Evolutionary conservation across 441 rosid genomes (phyloP).

Genomic region (Lepidium campestre): DNA sequence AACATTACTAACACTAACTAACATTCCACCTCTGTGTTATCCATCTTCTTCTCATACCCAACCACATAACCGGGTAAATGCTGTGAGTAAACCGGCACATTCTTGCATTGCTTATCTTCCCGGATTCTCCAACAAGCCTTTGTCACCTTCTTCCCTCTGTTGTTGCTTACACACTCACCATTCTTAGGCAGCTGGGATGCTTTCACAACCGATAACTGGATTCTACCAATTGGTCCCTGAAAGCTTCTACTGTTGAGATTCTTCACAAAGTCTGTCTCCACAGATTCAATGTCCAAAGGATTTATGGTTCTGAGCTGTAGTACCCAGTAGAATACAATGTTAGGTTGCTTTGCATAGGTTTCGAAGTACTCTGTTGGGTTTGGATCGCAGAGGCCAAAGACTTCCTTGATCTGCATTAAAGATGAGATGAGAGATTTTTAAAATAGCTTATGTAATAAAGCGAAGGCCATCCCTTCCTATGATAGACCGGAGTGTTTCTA

Average conservation of each 20-base stretch:
- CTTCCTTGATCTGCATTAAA: constrained; percentile 39
- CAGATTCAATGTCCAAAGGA: constrained; percentile 26
- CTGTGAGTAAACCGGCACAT: constrained; percentile 31
- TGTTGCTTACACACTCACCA: constrained; percentile 12
- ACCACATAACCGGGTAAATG: constrained; percentile 40
- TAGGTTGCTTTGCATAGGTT: constrained; percentile 26
- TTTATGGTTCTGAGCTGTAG: constrained; percentile 29
- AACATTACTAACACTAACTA: constrained; percentile 8
- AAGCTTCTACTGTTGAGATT: constrained; percentile 30
- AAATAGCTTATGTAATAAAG: neutral
- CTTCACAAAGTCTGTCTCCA: constrained; percentile 37
- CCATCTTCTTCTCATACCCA: constrained; percentile 24
- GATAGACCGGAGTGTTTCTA: neutral
- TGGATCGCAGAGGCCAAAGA: constrained; percentile 44
- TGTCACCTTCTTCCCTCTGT: constrained; percentile 26
- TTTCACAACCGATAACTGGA: constrained; percentile 39
- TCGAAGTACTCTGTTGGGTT: constrained; percentile 46
- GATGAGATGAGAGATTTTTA: neutral
- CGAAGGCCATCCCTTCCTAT: neutral
- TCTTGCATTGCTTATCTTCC: constrained; percentile 31
- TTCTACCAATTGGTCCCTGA: constrained; percentile 29
- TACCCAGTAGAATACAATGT: constrained; percentile 50
- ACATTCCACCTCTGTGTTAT: constrained; percentile 5
- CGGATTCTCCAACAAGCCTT: constrained; percentile 42
- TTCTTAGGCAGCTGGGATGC: constrained; percentile 37